Base-by-base conservation (phyloP, 2,329 filamentous ascomycete genomes). In the Seiridium unicorne region DNA sequence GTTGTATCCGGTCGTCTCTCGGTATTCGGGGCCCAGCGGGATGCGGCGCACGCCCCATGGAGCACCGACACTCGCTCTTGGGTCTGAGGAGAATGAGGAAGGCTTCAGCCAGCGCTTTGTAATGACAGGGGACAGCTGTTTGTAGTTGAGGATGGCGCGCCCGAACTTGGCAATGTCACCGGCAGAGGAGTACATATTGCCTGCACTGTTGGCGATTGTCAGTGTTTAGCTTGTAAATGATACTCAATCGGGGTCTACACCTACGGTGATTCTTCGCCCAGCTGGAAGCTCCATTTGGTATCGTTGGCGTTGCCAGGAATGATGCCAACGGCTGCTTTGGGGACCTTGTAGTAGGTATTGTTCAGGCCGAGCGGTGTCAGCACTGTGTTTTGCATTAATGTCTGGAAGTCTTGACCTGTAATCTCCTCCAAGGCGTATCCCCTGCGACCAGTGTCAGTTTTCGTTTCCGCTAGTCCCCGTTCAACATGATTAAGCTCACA, bases 61-160 rank as follows among this genome's bases (percentile, higher is more conserved):
- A 31, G 70, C 65, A 40, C 76, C 72, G 5, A 78, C 69, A 3
- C 73, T 70, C 59, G 75, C 76, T 47, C 69, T 69, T 3, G 79
- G 71, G 46, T 75, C 72, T 0, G 76, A 70, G 2, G 76, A 77
- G 58, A 73, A 73, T 0, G 74, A 65, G 32, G 72, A 69, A 0
- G 76, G 76, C 55, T 78, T 78, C 63, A 78, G 71, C 77, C 77
- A 78, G 26, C 69, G 70, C 34, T 70, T 69, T 0, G 76, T 78
- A 32, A 65, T 62, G 6, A 70, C 66, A 0, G 69, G 65, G 0
- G 73, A 62, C 5, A 79, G 70, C 7, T 78, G 67, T 0, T 74
- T 74, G 36, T 71, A 66, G 60, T 73, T 69, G 8, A 71, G 65
- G 38, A 71, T 71, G 3, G 69, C 63, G 49, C 68, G 67, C 5